Conservation (phyloP, 805 yeast genomes). For the Scheffersomyces ergatensis region DNA sequence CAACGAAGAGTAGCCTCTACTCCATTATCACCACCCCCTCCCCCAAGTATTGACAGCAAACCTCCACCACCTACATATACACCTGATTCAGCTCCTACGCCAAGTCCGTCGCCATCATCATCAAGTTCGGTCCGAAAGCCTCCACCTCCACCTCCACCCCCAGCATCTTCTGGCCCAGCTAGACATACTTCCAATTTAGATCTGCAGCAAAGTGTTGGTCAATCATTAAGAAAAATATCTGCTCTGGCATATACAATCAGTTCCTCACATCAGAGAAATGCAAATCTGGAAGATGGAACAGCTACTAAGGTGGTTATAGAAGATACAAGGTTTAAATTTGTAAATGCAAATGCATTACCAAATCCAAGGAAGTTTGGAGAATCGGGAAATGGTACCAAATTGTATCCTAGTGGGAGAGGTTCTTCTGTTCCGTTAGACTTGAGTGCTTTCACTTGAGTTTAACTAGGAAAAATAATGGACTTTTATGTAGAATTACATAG, state of each 20-base stretch:
- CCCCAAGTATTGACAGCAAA: conserved; percentile 5
- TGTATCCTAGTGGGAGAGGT: conserved; percentile 95
- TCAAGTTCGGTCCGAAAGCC: conserved; percentile 18
- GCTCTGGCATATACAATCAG: conserved; percentile 65
- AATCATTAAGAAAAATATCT: conserved; percentile 56
- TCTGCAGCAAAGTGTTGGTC: conserved; percentile 46
- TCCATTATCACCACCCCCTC: conserved; percentile 20
- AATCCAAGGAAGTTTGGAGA: conserved; percentile 81
- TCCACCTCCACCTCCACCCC: conserved; percentile 34
- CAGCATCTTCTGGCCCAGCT: conserved; percentile 10
- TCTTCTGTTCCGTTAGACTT: conserved; percentile 84
- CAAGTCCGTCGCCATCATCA: conserved; percentile 16
- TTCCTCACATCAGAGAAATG: conserved; percentile 20
- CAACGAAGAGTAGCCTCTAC: conserved; percentile 24
- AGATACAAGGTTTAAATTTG: conserved; percentile 68
- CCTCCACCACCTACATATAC: conserved; percentile 32
- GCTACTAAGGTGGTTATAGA: conserved; percentile 51
- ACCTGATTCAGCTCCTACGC: conserved; percentile 18
- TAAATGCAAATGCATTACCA: conserved; percentile 69
- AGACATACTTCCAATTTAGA: conserved; percentile 20
- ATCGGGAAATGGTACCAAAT: conserved; percentile 47
- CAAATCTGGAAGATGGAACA: conserved; percentile 12
- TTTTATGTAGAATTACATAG: neutral
- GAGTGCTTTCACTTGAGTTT: conserved; percentile 16
- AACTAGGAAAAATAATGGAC: no score